Evolutionary conservation across 2,329 filamentous ascomycete species (phyloP).

Genomic region (Fusarium lateritium): DNA sequence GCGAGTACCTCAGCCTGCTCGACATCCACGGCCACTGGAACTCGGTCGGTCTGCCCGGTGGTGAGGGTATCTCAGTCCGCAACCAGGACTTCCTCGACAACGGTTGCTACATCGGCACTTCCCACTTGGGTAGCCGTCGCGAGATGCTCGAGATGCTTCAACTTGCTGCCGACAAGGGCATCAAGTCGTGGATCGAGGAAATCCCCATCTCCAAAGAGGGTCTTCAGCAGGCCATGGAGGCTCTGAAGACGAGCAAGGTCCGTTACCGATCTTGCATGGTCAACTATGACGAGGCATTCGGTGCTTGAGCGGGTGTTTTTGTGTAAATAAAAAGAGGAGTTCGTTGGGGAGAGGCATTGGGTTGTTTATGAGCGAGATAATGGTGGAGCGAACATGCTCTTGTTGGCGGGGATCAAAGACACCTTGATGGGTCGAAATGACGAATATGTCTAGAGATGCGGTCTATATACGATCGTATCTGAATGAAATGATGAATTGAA

Average conservation of each 20-base stretch:
- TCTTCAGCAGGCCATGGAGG: constrained; percentile 77
- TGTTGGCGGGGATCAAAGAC: constrained; percentile 28
- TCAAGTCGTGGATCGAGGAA: constrained; percentile 80
- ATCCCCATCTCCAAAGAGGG: constrained; percentile 81
- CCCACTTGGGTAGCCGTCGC: constrained; percentile 77
- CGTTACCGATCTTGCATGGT: constrained; percentile 83
- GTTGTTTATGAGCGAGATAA: constrained; percentile 24
- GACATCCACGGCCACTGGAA: constrained; percentile 88
- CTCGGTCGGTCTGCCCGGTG: constrained; percentile 84
- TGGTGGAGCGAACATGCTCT: constrained; percentile 32
- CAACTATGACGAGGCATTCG: constrained; percentile 78
- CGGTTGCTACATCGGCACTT: constrained; percentile 79
- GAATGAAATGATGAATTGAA: constrained; percentile 38
- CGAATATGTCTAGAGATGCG: constrained; percentile 20
- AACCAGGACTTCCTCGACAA: constrained; percentile 83
- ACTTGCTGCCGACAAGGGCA: constrained; percentile 77
- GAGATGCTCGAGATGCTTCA: constrained; percentile 82
- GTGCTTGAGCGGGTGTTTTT: constrained; percentile 54
- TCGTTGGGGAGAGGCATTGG: constrained; percentile 11
- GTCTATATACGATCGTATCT: not conserved
- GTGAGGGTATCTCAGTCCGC: constrained; percentile 78
- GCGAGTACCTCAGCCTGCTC: constrained; percentile 81
- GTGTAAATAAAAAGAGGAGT: constrained; percentile 13
- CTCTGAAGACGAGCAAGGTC: constrained; percentile 79
- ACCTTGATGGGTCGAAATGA: constrained; percentile 44